phyloP scores from a whole-genome alignment of 2,329 filamentous ascomycete genomes.

The Penicillium rolfsii region DNA sequence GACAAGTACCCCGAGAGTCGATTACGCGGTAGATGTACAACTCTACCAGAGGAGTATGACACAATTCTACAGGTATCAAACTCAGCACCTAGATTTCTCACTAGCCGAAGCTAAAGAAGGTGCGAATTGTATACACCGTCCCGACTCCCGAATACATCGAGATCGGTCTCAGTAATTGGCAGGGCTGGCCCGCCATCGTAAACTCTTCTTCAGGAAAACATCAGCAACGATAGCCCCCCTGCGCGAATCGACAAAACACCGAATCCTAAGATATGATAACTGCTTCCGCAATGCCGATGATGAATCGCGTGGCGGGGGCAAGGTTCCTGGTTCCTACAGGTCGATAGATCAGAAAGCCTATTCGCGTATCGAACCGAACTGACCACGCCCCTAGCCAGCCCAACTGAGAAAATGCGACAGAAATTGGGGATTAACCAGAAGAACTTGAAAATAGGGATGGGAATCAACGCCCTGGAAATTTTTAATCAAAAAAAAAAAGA shows the following conservation, averaged over 20 bases:
- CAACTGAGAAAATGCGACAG: background rate
- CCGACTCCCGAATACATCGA: background rate
- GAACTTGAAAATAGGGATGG: background rate
- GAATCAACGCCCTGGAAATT: background rate
- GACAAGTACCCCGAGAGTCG: background rate
- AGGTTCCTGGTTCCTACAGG: slow-evolving; percentile 15
- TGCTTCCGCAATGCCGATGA: slow-evolving; percentile 16
- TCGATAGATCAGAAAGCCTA: slow-evolving; percentile 32
- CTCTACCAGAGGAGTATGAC: background rate
- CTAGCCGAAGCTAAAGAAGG: background rate
- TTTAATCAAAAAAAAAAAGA: slow-evolving; percentile 6
- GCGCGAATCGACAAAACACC: slow-evolving; percentile 5
- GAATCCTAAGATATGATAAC: slow-evolving; percentile 1
- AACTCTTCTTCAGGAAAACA: background rate
- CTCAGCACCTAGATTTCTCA: background rate
- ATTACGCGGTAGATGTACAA: background rate
- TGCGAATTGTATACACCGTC: background rate
- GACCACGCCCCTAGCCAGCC: slow-evolving; percentile 2
- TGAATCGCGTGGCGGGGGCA: slow-evolving; percentile 28
- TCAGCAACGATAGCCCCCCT: background rate
- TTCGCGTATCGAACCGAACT: slow-evolving; percentile 11
- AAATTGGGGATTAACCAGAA: background rate
- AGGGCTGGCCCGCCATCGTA: slow-evolving; percentile 7
- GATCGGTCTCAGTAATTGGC: slow-evolving; percentile 1
- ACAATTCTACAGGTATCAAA: background rate